Base-by-base conservation (phyloP, 768 basidiomycete genomes). In the Lyophyllum decastes region DNA sequence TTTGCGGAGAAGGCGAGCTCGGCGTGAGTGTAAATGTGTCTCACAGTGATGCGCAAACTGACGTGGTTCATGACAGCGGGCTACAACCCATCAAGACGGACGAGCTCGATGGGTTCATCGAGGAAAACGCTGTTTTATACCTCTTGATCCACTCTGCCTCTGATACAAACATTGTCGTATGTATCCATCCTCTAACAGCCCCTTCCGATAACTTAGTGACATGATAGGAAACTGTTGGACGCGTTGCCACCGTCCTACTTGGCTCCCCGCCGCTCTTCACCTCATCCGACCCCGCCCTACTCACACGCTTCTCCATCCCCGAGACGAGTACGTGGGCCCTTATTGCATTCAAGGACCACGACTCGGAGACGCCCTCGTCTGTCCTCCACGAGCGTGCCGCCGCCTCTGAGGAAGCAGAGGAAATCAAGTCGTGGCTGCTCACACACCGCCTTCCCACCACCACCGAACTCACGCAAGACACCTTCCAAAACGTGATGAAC, bases 401-500 rank as follows among this genome's bases (percentile, higher is more conserved):
- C 35, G 25, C 63, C 11, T 50, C 70, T 3, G 62, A 69, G 38
- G 67, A 74, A 19, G 59, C 75, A 41, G 67, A 74, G n/a, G 59
- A 75, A 19, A 66, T 89, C 19, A 65, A 67, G 11, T 57, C 65
- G 0, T 95, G 91, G 88, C 74, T 95, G 17, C 68, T 86, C 2
- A 68, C 75, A 0, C 82, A 97, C 69, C 85, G 88, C 27, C 82
- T 94, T 22, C 92, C 94, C 0, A 84, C 85, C 1, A 75, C 85
- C 11, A 66, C 87, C 19, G 90, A 96, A 70, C 83, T 98, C 45
- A 85, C 83, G 19, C 82, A 86, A 41, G 87, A 87, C 50, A 87
- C 88, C 2, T 97, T 94, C 79, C 87, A 91, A 62, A 81, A 79
- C 11, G 84, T 97, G 43, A 95, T 98, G 93, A 88, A 90, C 49